Evolutionary conservation across 2,329 filamentous ascomycete genomes (phyloP).

Genomic region (Beauveria caledonica): DNA sequence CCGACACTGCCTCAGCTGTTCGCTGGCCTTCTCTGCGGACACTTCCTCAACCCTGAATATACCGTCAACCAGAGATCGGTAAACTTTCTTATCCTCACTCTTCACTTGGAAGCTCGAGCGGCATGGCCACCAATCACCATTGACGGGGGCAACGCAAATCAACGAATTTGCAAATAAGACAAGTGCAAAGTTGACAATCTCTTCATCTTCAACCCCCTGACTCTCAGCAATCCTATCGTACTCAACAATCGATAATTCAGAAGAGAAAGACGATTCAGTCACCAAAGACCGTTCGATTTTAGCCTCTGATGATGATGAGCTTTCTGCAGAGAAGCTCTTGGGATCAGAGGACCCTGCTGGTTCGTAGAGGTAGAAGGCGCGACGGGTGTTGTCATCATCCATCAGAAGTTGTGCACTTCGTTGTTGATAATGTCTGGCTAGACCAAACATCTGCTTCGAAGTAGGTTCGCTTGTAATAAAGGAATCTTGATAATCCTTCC

Average conservation of each 20-base stretch:
- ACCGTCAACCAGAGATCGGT: neutral
- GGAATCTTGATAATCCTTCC: too few relatives aligned
- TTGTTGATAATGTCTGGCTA: too few relatives aligned
- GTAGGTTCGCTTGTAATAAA: too few relatives aligned
- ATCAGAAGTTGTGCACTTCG: too few relatives aligned
- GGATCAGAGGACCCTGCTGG: too few relatives aligned
- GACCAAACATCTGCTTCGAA: too few relatives aligned
- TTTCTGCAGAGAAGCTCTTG: too few relatives aligned
- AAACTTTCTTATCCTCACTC: neutral
- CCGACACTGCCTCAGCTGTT: neutral
- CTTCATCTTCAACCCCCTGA: neutral
- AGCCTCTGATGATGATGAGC: too few relatives aligned
- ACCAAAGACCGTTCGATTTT: neutral
- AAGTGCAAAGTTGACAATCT: neutral
- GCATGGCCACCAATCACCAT: neutral
- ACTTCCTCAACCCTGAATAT: neutral
- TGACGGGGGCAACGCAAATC: neutral
- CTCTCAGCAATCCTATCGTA: neutral
- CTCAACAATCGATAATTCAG: accelerated
- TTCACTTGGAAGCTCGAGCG: neutral
- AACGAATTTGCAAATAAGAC: neutral
- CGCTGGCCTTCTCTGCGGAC: neutral
- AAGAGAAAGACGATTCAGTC: neutral
- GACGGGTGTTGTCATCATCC: neutral
- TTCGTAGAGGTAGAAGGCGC: too few relatives aligned